Evolutionary conservation across 73 alveolate genomes (phyloP).

Genomic region (Tetrahymena elliotti): DNA sequence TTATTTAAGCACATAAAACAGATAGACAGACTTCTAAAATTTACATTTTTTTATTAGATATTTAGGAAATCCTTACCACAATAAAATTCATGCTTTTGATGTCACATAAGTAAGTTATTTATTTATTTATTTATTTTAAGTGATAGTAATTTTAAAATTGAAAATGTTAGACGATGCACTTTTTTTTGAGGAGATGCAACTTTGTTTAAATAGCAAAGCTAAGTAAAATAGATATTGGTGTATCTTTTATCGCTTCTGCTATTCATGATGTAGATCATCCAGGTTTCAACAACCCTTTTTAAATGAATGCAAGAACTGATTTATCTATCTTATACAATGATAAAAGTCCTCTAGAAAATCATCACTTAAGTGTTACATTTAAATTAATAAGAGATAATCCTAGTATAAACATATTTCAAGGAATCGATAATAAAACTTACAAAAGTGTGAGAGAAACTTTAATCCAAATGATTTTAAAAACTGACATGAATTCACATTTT

Average conservation of each 20-base stretch:
- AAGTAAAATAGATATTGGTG: slow-evolving; percentile 41
- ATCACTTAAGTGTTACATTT: slow-evolving; percentile 55
- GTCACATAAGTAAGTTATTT: slow-evolving; percentile 24
- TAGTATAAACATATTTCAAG: background rate
- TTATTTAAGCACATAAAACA: background rate
- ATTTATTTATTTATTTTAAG: no score
- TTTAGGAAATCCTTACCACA: slow-evolving; percentile 52
- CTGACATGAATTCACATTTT: slow-evolving; percentile 61
- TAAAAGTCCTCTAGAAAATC: slow-evolving; percentile 54
- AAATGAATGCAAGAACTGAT: slow-evolving; percentile 28
- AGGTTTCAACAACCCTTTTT: slow-evolving; percentile 53
- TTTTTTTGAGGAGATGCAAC: slow-evolving; percentile 56
- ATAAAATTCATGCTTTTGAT: slow-evolving; percentile 61
- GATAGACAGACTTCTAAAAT: background rate
- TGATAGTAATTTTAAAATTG: no score
- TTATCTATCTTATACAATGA: slow-evolving; percentile 56
- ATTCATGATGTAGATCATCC: slow-evolving; percentile 72
- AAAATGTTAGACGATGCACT: slow-evolving; percentile 45
- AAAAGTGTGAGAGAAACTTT: slow-evolving; percentile 29
- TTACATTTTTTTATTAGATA: background rate
- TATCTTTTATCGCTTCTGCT: slow-evolving; percentile 52
- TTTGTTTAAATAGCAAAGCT: slow-evolving; percentile 50
- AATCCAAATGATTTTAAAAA: slow-evolving; percentile 48
- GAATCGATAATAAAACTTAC: background rate
- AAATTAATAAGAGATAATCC: slow-evolving; percentile 25